These are phyloP conservation scores for Cystobasidiaceae sp. DNA, from an alignment of 1,284 basidiomycete species.

Conservation along the genomic window DNA sequence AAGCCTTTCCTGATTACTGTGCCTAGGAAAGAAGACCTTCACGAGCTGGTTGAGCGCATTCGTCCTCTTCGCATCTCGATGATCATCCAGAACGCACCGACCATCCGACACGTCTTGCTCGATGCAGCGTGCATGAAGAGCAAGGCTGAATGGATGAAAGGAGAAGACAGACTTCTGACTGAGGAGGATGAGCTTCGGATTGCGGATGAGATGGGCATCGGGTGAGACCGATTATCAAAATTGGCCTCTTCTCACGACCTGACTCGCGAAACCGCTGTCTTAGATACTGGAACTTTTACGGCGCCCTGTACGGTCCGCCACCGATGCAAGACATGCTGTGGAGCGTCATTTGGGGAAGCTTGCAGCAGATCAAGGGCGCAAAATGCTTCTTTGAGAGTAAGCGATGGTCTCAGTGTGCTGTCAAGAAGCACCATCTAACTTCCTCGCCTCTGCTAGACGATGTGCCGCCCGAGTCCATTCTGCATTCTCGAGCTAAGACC, in stretches of 20 bases:
- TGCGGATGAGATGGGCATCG: slow-evolving; percentile 21
- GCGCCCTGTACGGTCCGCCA: slow-evolving; percentile 38
- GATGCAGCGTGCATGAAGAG: slow-evolving; percentile 33
- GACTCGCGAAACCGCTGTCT: neutral
- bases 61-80: slow-evolving; percentile 34
- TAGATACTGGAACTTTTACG: slow-evolving; percentile 38
- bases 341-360: slow-evolving; percentile 34
- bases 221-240: neutral
- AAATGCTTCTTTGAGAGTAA: slow-evolving; percentile 32
- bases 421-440: neutral
- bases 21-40: slow-evolving; percentile 34
- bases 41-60: slow-evolving; percentile 30
- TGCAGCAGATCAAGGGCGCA: slow-evolving; percentile 36
- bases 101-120: slow-evolving; percentile 33
- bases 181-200: slow-evolving; percentile 31
- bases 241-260: neutral
- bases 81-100: slow-evolving; percentile 35
- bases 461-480: slow-evolving; percentile 20
- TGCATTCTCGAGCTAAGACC: slow-evolving; percentile 39
- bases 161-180: slow-evolving; percentile 10
- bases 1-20: slow-evolving; percentile 40
- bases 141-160: slow-evolving; percentile 33
- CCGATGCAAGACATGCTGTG: slow-evolving; percentile 33
- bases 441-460: neutral
- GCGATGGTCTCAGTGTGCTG: neutral